phyloP scores from a whole-genome alignment of 2,329 filamentous ascomycete species.

The Neofusicoccum umdonicola region DNA sequence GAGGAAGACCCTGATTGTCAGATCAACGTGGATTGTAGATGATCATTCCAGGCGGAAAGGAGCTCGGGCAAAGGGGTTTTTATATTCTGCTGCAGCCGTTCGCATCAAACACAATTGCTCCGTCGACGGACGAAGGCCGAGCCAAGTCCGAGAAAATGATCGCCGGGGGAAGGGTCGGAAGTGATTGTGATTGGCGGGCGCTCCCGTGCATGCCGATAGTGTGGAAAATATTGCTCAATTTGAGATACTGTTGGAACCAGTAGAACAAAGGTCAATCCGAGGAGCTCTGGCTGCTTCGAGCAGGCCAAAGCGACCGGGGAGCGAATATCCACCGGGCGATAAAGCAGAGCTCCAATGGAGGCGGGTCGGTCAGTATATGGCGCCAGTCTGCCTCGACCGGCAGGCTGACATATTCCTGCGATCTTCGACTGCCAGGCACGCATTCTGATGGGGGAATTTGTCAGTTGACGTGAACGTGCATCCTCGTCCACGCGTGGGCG shows the following conservation, averaged over 20 bases:
- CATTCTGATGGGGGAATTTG: background rate
- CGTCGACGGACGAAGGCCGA: background rate
- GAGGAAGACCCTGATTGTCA: background rate
- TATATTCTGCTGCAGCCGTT: background rate
- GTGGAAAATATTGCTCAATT: background rate
- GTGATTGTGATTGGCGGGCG: slow-evolving; percentile 7
- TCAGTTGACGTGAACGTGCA: slow-evolving; percentile 2
- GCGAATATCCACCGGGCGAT: background rate
- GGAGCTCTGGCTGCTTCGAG: background rate
- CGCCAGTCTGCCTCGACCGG: background rate
- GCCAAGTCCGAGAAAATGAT: slow-evolving; percentile 7
- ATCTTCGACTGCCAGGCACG: background rate
- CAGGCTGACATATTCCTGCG: background rate
- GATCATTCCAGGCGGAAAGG: background rate
- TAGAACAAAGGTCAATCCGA: background rate
- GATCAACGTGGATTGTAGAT: background rate
- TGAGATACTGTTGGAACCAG: background rate
- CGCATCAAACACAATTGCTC: background rate
- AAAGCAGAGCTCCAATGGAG: background rate
- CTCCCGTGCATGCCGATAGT: background rate
- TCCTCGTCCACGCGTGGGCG: background rate
- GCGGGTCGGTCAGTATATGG: background rate
- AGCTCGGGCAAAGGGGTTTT: background rate
- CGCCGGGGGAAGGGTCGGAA: background rate
- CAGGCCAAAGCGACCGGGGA: background rate